These are phyloP conservation scores for Tulasnella sp. DNA, from an alignment of 768 basidiomycete species.

Conservation along the genomic window DNA sequence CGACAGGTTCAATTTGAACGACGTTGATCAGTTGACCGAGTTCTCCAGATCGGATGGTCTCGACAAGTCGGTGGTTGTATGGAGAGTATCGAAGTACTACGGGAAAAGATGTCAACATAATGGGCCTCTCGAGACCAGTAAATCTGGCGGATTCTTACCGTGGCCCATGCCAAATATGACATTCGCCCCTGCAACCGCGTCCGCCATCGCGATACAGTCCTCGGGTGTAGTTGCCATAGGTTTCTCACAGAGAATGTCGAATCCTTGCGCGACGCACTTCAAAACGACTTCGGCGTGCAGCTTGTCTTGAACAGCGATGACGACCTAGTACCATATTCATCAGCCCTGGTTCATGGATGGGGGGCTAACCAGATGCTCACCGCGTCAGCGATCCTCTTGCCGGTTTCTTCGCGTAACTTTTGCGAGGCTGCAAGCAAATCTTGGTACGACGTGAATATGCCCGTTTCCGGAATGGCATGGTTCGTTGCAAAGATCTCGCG, in stretches of 20 bases:
- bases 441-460: constrained; percentile 64
- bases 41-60: constrained; percentile 57
- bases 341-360: neutral
- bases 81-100: constrained; percentile 82
- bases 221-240: constrained; percentile 73
- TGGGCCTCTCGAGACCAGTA: neutral
- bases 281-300: constrained; percentile 67
- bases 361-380: constrained; percentile 36
- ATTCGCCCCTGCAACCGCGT: constrained; percentile 57
- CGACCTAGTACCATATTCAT: constrained; percentile 10
- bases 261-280: constrained; percentile 72
- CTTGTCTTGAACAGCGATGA: constrained; percentile 73
- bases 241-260: constrained; percentile 88
- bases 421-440: constrained; percentile 61
- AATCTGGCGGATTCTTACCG: constrained; percentile 40
- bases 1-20: constrained; percentile 79
- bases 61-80: constrained; percentile 62
- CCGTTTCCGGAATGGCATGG: constrained; percentile 56
- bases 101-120: neutral
- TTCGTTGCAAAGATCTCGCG: constrained; percentile 47
- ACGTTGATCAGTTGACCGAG: constrained; percentile 76
- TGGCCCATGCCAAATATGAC: constrained; percentile 83
- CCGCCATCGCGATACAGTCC: constrained; percentile 70
- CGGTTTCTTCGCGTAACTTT: constrained; percentile 53
- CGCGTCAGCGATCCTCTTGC: constrained; percentile 71